Percentiles rank a stretch among this genome's conserved stretches.
Evolutionary conservation across 176 grass and related monocot species (phyloP).

Genomic region (Eleusine indica): DNA sequence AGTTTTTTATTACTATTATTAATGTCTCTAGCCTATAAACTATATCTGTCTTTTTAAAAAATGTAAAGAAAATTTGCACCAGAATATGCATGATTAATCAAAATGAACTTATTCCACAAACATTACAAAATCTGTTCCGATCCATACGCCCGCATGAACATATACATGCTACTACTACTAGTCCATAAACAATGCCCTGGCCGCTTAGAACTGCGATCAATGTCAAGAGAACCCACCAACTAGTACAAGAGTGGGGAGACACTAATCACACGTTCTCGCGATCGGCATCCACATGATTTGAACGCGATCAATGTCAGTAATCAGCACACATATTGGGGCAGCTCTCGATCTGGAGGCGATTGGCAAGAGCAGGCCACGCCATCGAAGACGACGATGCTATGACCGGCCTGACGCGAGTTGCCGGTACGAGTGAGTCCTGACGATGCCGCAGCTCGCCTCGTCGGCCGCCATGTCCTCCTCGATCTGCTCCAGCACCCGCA

Average conservation of each 20-base stretch:
- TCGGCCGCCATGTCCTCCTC: constrained; percentile 33
- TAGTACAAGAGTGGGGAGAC: background rate
- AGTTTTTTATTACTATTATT: too few species aligned
- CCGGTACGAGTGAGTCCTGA: constrained; percentile 37
- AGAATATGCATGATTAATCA: background rate
- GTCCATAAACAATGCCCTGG: background rate
- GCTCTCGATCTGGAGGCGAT: background rate
- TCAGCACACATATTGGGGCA: background rate
- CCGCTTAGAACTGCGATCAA: background rate
- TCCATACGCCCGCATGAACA: background rate
- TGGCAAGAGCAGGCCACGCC: too few species aligned
- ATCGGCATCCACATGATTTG: background rate
- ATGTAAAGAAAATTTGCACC: too few species aligned
- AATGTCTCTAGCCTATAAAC: too few species aligned
- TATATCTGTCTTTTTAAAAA: too few species aligned
- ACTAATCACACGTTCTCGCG: background rate
- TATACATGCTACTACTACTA: background rate
- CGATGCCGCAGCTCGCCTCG: constrained; percentile 28
- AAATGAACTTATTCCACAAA: background rate
- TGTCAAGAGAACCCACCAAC: background rate
- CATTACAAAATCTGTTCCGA: background rate
- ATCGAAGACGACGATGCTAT: background rate
- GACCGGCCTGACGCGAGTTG: constrained; percentile 15
- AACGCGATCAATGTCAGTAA: background rate
- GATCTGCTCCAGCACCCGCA: constrained; percentile 51